Evolutionary conservation across 116 monocot genomes (phyloP).

Genomic region (Phalaenopsis hybrid): DNA sequence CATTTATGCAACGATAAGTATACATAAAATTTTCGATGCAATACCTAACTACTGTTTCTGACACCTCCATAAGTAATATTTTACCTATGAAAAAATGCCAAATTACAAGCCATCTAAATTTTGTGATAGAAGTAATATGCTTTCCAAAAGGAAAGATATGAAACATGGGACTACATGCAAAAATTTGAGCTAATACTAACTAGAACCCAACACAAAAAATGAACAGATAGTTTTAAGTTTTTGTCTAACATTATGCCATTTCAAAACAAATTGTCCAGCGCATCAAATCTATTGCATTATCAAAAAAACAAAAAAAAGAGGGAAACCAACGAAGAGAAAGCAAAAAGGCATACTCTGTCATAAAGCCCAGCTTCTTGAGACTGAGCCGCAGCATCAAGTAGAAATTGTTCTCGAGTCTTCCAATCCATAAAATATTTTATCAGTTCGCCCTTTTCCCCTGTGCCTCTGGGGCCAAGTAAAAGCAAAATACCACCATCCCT

Average conservation of each 20-base stretch:
- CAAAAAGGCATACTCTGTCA: slow-evolving; percentile 59
- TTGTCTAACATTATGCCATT: background rate
- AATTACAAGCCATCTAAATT: no score
- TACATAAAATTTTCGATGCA: no score
- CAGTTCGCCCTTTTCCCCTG: slow-evolving; percentile 83
- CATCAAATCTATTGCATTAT: background rate
- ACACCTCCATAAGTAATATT: no score
- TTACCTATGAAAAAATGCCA: no score
- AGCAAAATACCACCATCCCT: slow-evolving; percentile 81
- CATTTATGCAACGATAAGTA: no score
- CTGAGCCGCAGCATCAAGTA: slow-evolving; percentile 88
- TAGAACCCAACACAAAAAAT: no score
- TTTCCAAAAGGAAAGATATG: no score
- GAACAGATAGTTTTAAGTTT: background rate
- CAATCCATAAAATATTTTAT: slow-evolving; percentile 76
- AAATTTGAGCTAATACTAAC: no score
- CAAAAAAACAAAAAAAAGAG: no score
- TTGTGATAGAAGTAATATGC: no score
- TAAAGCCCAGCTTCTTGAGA: slow-evolving; percentile 84
- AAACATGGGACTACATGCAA: no score
- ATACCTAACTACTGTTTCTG: no score
- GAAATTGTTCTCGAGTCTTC: slow-evolving; percentile 63
- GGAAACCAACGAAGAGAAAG: background rate
- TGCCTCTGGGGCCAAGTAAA: slow-evolving; percentile 80
- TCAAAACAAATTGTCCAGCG: background rate